Evolutionary conservation across 2,329 filamentous ascomycete species (phyloP).

Genomic region (Neoscytalidium dimidiatum): DNA sequence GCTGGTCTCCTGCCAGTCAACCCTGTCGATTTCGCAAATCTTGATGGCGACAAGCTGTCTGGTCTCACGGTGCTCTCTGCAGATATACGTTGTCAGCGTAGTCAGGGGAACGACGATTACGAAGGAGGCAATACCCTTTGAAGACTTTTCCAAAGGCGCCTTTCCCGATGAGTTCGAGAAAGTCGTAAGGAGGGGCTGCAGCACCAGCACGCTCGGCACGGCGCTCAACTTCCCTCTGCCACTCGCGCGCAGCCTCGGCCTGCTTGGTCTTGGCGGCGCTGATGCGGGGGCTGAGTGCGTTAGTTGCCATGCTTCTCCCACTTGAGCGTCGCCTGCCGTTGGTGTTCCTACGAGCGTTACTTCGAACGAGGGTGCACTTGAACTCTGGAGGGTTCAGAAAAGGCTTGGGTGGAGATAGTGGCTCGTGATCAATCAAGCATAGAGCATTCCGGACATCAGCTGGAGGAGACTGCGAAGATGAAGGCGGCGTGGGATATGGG

Average conservation of each 20-base stretch:
- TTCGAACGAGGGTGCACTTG: conserved; percentile 7
- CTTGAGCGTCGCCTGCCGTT: conserved; percentile 7
- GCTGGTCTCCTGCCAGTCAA: conserved; percentile 53
- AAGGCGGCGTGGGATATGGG: background rate
- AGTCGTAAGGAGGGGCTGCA: conserved; percentile 65
- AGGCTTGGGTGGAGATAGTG: background rate
- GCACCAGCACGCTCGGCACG: conserved; percentile 62
- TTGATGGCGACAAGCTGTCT: conserved; percentile 70
- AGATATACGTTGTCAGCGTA: conserved; percentile 24
- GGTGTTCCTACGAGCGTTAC: conserved; percentile 10
- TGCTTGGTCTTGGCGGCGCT: conserved; percentile 58
- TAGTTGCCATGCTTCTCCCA: conserved; percentile 2
- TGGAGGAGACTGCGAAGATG: conserved; percentile 6
- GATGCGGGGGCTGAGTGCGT: conserved; percentile 13
- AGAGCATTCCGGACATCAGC: conserved; percentile 4
- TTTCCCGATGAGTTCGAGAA: conserved; percentile 73
- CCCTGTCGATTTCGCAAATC: conserved; percentile 81
- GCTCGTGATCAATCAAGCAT: background rate
- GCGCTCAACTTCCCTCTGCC: conserved; percentile 66
- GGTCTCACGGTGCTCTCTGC: conserved; percentile 41
- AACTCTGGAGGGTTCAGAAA: background rate
- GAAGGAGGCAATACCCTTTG: conserved; percentile 52
- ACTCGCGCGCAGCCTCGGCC: conserved; percentile 69
- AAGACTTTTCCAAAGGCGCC: conserved; percentile 75
- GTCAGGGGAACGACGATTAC: background rate